Evolutionary conservation across 345 rosid species (phyloP).

Genomic region (Eucalyptus sideroxylon): DNA sequence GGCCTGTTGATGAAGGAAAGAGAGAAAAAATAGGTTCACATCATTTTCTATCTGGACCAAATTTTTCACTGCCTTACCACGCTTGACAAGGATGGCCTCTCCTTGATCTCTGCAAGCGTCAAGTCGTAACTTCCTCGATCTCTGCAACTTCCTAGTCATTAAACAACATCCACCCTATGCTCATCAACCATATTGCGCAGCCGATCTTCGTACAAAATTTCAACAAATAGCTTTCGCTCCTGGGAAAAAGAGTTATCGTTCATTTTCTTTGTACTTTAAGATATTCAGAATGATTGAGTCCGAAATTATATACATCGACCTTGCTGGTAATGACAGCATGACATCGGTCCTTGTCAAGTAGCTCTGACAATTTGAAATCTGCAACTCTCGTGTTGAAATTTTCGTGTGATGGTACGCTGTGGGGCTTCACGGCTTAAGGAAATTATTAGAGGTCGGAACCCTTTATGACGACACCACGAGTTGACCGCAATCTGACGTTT

Average conservation of each 20-base stretch:
- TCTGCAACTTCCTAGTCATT: background rate
- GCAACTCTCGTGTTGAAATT: background rate
- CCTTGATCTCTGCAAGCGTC: background rate
- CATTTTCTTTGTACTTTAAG: background rate
- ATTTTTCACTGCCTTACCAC: background rate
- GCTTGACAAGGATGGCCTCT: background rate
- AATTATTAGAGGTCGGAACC: background rate
- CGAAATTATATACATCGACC: background rate
- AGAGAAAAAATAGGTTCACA: background rate
- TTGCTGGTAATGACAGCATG: background rate
- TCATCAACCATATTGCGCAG: background rate
- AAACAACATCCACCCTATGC: background rate
- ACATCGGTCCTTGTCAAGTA: background rate
- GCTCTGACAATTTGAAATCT: background rate
- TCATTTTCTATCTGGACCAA: background rate
- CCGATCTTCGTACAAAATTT: background rate
- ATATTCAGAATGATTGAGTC: background rate
- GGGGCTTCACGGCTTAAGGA: background rate
- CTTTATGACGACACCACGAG: background rate
- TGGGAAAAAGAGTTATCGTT: background rate
- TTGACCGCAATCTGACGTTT: background rate
- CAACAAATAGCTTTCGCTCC: background rate
- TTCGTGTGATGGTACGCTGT: background rate
- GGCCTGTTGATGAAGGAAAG: background rate
- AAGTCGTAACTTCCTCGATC: background rate